These are phyloP conservation scores for Talaromyces sp. DNA, from an alignment of 2,329 filamentous ascomycete species.

Conservation along the genomic window DNA sequence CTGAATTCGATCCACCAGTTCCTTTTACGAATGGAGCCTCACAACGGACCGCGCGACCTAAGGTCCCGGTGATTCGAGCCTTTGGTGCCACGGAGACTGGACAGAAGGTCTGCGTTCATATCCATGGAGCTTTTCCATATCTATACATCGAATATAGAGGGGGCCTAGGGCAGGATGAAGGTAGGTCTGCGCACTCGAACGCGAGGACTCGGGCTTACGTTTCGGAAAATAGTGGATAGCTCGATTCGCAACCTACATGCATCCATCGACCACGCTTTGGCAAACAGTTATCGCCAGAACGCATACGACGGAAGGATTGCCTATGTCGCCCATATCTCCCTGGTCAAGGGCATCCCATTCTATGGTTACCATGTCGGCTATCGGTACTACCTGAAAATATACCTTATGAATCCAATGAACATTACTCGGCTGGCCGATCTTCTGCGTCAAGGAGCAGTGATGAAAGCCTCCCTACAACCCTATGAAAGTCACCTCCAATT, in stretches of 20 bases:
- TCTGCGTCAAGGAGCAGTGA: slow-evolving; percentile 79
- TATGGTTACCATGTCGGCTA: slow-evolving; percentile 96
- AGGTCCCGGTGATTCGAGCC: slow-evolving; percentile 80
- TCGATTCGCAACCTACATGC: slow-evolving; percentile 77
- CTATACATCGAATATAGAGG: slow-evolving; percentile 86
- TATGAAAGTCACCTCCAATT: slow-evolving; percentile 94
- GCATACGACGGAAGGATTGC: slow-evolving; percentile 63
- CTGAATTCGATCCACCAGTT: slow-evolving; percentile 75
- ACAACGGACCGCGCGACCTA: slow-evolving; percentile 61
- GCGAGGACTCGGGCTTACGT: neutral
- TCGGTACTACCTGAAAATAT: slow-evolving; percentile 87
- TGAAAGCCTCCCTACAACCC: slow-evolving; percentile 81
- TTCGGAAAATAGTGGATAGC: slow-evolving; percentile 56
- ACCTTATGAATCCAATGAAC: slow-evolving; percentile 80
- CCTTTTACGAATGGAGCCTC: slow-evolving; percentile 61
- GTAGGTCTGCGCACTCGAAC: slow-evolving; percentile 51
- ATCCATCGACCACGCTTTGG: slow-evolving; percentile 86
- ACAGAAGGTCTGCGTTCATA: slow-evolving; percentile 92
- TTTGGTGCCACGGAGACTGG: slow-evolving; percentile 93
- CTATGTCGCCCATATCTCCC: slow-evolving; percentile 84
- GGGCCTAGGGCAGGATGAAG: slow-evolving; percentile 61
- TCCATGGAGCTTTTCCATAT: slow-evolving; percentile 94
- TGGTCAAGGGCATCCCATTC: slow-evolving; percentile 91
- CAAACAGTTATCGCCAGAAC: slow-evolving; percentile 78
- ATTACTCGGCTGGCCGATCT: slow-evolving; percentile 87